A percentile compares a stretch with the other conserved stretches of the same genome.
These are phyloP conservation scores for Debaryomyces robertsiae DNA, from an alignment of 1,139 yeast species.

Conservation along the genomic window DNA sequence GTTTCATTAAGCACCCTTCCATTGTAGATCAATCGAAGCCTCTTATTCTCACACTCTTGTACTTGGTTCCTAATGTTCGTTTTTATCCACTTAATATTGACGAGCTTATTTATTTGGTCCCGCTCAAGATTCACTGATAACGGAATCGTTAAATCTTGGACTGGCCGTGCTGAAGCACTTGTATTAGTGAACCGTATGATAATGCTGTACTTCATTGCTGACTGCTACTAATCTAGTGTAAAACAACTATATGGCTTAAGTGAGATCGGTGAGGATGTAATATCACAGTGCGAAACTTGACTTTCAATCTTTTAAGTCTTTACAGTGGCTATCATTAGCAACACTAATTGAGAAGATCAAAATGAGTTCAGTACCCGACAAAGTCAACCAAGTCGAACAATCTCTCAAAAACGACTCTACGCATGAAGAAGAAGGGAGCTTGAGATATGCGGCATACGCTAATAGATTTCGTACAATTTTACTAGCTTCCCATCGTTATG, in stretches of 20 bases:
- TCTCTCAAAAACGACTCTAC: slow-evolving; percentile 14
- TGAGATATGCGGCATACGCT: slow-evolving; percentile 84
- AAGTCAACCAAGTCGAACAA: slow-evolving; percentile 11
- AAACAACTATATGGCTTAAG: too few relatives aligned
- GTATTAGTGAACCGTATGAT: slow-evolving; percentile 39
- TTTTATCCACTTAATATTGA: slow-evolving; percentile 35
- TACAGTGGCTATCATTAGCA: too few relatives aligned
- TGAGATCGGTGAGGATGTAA: too few relatives aligned
- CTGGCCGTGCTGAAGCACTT: slow-evolving; percentile 22
- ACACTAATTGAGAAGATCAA: background rate
- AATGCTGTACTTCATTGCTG: slow-evolving; percentile 23
- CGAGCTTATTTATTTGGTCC: slow-evolving; percentile 36
- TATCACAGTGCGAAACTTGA: too few relatives aligned
- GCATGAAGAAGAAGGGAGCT: slow-evolving; percentile 42
- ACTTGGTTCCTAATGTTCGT: slow-evolving; percentile 32
- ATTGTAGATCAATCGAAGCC: slow-evolving; percentile 71
- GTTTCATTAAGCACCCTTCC: slow-evolving; percentile 70
- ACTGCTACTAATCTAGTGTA: too few relatives aligned
- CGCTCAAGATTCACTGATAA: slow-evolving; percentile 30
- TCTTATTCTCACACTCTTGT: slow-evolving; percentile 36
- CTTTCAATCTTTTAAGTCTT: too few relatives aligned
- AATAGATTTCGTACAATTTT: slow-evolving; percentile 70
- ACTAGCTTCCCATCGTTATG: slow-evolving; percentile 77
- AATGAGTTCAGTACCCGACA: slow-evolving; percentile 7
- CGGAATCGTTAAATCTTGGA: slow-evolving; percentile 35